Percentiles rank a stretch among this genome's conserved stretches.
These are phyloP conservation scores for Fomitopsis pinicola DNA, from an alignment of 1,284 basidiomycete genomes.

Conservation along the genomic window DNA sequence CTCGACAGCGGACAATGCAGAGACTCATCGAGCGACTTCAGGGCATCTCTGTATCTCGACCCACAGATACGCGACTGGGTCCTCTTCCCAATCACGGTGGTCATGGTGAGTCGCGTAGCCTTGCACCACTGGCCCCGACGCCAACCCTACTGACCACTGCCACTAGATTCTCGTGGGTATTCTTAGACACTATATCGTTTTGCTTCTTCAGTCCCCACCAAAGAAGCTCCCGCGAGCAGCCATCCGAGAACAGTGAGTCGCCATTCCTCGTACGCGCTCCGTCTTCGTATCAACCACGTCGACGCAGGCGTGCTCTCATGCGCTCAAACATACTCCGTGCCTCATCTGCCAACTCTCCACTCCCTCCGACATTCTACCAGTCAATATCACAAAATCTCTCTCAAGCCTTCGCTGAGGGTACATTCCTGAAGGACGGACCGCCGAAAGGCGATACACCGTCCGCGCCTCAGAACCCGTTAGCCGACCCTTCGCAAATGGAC, in stretches of 20 bases:
- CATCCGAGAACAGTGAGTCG: conserved; percentile 89
- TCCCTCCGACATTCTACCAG: conserved; percentile 72
- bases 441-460: conserved; percentile 52
- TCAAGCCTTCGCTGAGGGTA: conserved; percentile 68
- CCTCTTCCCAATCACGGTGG: conserved; percentile 93
- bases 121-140: background rate
- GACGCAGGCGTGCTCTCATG: conserved; percentile 72
- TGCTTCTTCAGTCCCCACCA: conserved; percentile 81
- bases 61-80: conserved; percentile 95
- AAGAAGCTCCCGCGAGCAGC: conserved; percentile 77
- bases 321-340: conserved; percentile 82
- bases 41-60: conserved; percentile 82
- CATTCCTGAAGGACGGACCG: conserved; percentile 82
- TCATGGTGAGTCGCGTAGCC: conserved; percentile 69
- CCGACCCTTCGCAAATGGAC: conserved; percentile 92
- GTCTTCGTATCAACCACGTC: conserved; percentile 2
- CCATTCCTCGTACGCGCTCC: background rate
- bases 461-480: conserved; percentile 69
- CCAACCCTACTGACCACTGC: background rate
- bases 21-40: conserved; percentile 23
- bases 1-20: background rate
- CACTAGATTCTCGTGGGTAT: conserved; percentile 88
- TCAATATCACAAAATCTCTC: conserved; percentile 73
- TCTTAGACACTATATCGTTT: conserved; percentile 88
- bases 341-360: conserved; percentile 75